Conservation (phyloP, 331 rosid species). For the Malus hybrid region DNA sequence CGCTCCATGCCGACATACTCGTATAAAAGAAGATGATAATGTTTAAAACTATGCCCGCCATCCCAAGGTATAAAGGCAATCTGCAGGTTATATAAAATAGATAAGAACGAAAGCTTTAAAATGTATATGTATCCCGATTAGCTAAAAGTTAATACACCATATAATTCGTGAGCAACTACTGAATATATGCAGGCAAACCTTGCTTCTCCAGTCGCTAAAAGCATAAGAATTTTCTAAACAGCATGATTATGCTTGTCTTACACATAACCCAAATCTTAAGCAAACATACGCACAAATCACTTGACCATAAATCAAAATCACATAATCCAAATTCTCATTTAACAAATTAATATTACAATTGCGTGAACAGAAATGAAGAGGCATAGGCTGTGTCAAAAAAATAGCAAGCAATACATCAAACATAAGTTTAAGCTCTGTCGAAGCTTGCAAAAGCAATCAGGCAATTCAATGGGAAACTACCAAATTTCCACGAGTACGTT, state of each 20-base stretch:
- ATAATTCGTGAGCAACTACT: background rate
- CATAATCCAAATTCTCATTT: background rate
- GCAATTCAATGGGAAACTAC: background rate
- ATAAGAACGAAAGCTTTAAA: background rate
- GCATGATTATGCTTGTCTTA: background rate
- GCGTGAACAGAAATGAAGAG: background rate
- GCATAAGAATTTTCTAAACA: background rate
- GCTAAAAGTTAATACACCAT: background rate
- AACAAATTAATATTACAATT: no score
- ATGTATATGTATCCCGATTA: background rate
- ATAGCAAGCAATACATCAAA: background rate
- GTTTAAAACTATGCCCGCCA: constrained; percentile 66
- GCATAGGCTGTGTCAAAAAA: background rate
- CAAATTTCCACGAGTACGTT: no score
- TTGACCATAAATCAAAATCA: background rate
- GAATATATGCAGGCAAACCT: background rate
- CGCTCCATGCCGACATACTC: constrained; percentile 64
- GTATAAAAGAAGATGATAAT: constrained; percentile 68
- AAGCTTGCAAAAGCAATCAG: background rate
- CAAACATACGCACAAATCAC: background rate
- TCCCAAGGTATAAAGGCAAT: constrained; percentile 80
- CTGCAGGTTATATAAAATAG: constrained; percentile 45
- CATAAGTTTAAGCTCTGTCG: background rate
- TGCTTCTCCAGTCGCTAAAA: background rate
- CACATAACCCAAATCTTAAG: constrained; percentile 1